Percentiles rank a stretch among this genome's conserved stretches.
Evolutionary conservation across 179 eudicot species (phyloP).

Genomic region (Drosera spatulata): DNA sequence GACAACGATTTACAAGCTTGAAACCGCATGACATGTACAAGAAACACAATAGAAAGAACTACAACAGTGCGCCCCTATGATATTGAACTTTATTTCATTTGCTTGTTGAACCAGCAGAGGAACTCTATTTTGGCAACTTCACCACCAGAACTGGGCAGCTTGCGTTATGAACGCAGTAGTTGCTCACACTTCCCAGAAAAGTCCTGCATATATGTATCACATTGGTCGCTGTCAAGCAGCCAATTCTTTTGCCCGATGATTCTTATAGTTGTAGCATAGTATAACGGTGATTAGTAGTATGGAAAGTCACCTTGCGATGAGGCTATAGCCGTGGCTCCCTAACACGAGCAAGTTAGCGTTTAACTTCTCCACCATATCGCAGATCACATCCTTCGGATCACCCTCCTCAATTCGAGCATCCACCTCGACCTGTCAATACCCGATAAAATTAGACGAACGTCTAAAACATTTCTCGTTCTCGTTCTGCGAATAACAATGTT

Average conservation of each 20-base stretch:
- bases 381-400: slow-evolving; percentile 73
- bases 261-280: neutral
- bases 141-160: slow-evolving; percentile 1
- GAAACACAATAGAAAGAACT: too few relatives aligned
- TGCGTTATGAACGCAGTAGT: slow-evolving; percentile 5
- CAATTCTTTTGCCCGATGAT: neutral
- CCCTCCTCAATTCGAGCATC: slow-evolving; percentile 45
- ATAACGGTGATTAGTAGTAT: neutral
- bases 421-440: slow-evolving; percentile 41
- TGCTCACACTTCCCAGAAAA: slow-evolving; percentile 6
- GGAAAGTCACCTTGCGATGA: slow-evolving; percentile 36
- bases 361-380: slow-evolving; percentile 42
- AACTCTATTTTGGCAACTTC: neutral
- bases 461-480: neutral
- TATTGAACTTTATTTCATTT: neutral
- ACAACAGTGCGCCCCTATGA: too few relatives aligned
- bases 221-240: neutral
- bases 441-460: neutral
- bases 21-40: too few relatives aligned
- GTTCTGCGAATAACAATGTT: neutral
- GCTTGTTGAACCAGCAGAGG: neutral
- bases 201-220: neutral
- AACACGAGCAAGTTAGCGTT: slow-evolving; percentile 55
- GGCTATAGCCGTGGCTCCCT: slow-evolving; percentile 76
- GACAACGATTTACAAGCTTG: too few relatives aligned